Evolutionary conservation across 1,284 basidiomycete genomes (phyloP).

Genomic region (Heliocybe sulcata): DNA sequence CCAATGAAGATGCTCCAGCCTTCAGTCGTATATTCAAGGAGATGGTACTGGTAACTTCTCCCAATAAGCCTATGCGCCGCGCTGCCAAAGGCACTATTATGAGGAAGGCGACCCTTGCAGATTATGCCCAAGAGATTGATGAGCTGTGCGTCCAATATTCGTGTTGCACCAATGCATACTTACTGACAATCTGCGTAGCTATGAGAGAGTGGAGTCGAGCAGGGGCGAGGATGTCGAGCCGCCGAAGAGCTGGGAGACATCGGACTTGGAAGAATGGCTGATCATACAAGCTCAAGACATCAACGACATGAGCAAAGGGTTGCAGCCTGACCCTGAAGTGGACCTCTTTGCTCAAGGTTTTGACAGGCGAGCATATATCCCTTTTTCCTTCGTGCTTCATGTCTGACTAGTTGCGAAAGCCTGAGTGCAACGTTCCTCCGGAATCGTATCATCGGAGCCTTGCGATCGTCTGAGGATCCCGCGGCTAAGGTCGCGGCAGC

Average conservation of each 20-base stretch:
- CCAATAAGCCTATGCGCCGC: slow-evolving; percentile 5
- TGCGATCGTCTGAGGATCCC: slow-evolving; percentile 10
- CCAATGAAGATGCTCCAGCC: slow-evolving; percentile 12
- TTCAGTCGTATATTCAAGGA: slow-evolving; percentile 15
- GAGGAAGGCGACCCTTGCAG: slow-evolving; percentile 5
- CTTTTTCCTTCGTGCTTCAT: background rate
- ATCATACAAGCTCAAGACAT: slow-evolving; percentile 17
- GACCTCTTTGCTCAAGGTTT: slow-evolving; percentile 28
- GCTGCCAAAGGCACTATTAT: slow-evolving; percentile 8
- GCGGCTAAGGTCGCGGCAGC: background rate
- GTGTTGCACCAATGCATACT: background rate
- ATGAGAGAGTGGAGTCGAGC: slow-evolving; percentile 15
- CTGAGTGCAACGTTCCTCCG: slow-evolving; percentile 25
- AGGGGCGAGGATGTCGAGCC: slow-evolving; percentile 18
- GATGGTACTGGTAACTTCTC: slow-evolving; percentile 7
- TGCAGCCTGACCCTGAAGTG: slow-evolving; percentile 8
- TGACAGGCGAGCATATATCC: slow-evolving; percentile 21
- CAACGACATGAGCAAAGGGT: slow-evolving; percentile 7
- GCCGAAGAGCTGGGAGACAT: slow-evolving; percentile 19
- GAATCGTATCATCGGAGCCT: slow-evolving; percentile 21
- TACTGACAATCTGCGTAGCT: slow-evolving; percentile 21
- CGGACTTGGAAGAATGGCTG: slow-evolving; percentile 20
- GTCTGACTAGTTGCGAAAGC: slow-evolving; percentile 9
- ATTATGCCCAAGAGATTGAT: slow-evolving; percentile 7
- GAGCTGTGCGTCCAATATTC: slow-evolving; percentile 1